These are phyloP conservation scores for Xerocomus potaroensis DNA, from an alignment of 768 basidiomycete species.

Conservation along the genomic window DNA sequence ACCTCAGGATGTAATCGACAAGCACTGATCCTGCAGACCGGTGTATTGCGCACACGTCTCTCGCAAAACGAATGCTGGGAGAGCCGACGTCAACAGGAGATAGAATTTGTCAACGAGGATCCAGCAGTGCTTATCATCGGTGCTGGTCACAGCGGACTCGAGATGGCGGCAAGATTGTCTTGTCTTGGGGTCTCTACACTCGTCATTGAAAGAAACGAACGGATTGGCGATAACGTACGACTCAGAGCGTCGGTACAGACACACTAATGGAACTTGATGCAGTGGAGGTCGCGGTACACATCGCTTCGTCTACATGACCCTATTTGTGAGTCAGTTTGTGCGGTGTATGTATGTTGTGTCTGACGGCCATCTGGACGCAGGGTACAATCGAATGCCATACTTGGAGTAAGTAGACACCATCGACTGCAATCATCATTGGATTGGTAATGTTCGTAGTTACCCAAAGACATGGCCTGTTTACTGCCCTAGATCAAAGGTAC, in stretches of 20 bases:
- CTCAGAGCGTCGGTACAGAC: background rate
- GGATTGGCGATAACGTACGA: constrained; percentile 46
- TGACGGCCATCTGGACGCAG: constrained; percentile 25
- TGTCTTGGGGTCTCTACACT: constrained; percentile 49
- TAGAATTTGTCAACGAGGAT: constrained; percentile 40
- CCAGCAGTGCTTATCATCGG: constrained; percentile 62
- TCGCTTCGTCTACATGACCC: constrained; percentile 52
- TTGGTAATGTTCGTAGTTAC: constrained; percentile 36
- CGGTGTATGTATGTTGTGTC: constrained; percentile 8
- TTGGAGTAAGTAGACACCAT: constrained; percentile 36
- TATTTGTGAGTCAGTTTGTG: constrained; percentile 37
- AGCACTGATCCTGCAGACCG: constrained; percentile 25
- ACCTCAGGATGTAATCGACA: background rate
- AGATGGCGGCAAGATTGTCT: constrained; percentile 57
- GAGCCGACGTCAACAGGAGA: constrained; percentile 37
- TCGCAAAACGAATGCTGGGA: constrained; percentile 51
- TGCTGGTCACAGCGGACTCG: constrained; percentile 63
- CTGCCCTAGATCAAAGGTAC: constrained; percentile 48
- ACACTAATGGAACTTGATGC: constrained; percentile 1
- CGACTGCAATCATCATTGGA: background rate
- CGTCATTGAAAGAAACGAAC: constrained; percentile 47
- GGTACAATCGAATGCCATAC: constrained; percentile 53
- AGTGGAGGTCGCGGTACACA: constrained; percentile 57
- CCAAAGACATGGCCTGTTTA: constrained; percentile 51
- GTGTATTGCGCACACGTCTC: constrained; percentile 36